These are phyloP conservation scores for Pseudogymnoascus sp. DNA, from an alignment of 2,329 filamentous ascomycete species.

Conservation along the genomic window DNA sequence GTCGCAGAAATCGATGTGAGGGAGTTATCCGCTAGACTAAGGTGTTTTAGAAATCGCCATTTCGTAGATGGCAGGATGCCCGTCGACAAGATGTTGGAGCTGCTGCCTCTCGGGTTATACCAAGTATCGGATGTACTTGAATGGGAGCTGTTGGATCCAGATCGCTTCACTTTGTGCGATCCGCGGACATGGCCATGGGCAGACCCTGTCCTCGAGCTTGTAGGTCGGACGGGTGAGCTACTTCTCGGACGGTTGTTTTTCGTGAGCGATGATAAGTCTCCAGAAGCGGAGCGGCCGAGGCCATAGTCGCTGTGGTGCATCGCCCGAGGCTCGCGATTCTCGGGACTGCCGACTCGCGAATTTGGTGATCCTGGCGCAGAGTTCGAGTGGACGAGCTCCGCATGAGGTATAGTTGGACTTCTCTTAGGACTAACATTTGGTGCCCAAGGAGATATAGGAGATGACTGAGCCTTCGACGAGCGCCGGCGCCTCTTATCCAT, in stretches of 20 bases:
- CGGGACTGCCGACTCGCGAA: conserved; percentile 24
- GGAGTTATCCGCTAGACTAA: conserved; percentile 86
- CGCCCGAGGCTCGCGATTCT: conserved; percentile 15
- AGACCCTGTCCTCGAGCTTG: conserved; percentile 60
- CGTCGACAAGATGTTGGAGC: conserved; percentile 64
- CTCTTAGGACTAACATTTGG: conserved; percentile 47
- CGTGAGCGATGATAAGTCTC: conserved; percentile 23
- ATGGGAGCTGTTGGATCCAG: conserved; percentile 86
- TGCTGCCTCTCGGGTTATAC: conserved; percentile 59
- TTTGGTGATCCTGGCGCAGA: conserved; percentile 61
- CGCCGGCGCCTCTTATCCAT: conserved; percentile 85
- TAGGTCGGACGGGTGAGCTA: conserved; percentile 70
- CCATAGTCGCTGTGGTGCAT: neutral
- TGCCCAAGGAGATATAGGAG: conserved; percentile 64
- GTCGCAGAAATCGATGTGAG: conserved; percentile 68
- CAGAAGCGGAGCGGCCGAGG: conserved; percentile 20
- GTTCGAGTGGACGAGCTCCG: conserved; percentile 57
- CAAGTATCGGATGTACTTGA: conserved; percentile 63
- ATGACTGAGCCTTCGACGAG: conserved; percentile 76
- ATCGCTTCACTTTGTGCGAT: conserved; percentile 69
- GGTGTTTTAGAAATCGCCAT: conserved; percentile 88
- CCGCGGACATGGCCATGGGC: conserved; percentile 52
- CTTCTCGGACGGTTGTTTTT: conserved; percentile 52
- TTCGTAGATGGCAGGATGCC: conserved; percentile 73
- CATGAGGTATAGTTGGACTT: conserved; percentile 54